A percentile compares a stretch with the other conserved stretches of the same genome.
Conservation (phyloP, 2,329 filamentous ascomycete species). For the Epichloe hybrida region DNA sequence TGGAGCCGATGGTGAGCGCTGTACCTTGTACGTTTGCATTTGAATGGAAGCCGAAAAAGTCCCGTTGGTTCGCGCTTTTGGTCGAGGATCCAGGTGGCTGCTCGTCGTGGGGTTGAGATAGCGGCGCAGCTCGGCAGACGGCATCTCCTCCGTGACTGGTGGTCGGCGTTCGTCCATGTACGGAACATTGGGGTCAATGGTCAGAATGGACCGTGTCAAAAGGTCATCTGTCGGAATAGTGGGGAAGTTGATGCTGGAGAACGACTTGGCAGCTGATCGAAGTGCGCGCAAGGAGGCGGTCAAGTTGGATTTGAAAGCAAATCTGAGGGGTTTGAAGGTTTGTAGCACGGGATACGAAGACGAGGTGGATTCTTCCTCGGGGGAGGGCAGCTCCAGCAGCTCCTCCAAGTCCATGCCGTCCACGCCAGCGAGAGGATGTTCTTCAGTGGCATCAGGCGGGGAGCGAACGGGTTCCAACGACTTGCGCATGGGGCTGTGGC, state of each 20-base stretch:
- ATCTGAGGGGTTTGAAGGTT: constrained; percentile 36
- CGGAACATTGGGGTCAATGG: constrained; percentile 51
- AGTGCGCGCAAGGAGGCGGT: constrained; percentile 53
- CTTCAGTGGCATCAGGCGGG: constrained; percentile 36
- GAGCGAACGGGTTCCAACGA: constrained; percentile 42
- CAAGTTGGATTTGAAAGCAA: constrained; percentile 55
- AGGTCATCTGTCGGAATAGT: constrained; percentile 54
- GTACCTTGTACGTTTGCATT: constrained; percentile 57
- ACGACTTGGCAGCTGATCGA: constrained; percentile 48
- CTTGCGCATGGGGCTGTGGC: constrained; percentile 28
- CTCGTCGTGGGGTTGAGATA: constrained; percentile 51
- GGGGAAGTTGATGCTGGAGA: constrained; percentile 48
- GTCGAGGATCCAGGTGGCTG: constrained; percentile 17
- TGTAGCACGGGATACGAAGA: constrained; percentile 15
- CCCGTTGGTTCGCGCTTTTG: constrained; percentile 10
- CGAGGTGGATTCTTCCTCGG: background rate
- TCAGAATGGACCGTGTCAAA: constrained; percentile 52
- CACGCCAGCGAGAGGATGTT: constrained; percentile 37
- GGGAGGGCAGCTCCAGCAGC: constrained; percentile 27
- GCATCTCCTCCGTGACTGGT: constrained; percentile 47
- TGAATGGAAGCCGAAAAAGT: constrained; percentile 53
- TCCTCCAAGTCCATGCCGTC: constrained; percentile 36
- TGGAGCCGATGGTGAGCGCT: constrained; percentile 29
- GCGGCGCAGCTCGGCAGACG: constrained; percentile 50
- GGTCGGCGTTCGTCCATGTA: constrained; percentile 56